Percentiles rank a stretch among this genome's conserved stretches.
These are phyloP conservation scores for Grigorovia transvaalensis DNA, from an alignment of 805 yeast genomes.

Conservation along the genomic window DNA sequence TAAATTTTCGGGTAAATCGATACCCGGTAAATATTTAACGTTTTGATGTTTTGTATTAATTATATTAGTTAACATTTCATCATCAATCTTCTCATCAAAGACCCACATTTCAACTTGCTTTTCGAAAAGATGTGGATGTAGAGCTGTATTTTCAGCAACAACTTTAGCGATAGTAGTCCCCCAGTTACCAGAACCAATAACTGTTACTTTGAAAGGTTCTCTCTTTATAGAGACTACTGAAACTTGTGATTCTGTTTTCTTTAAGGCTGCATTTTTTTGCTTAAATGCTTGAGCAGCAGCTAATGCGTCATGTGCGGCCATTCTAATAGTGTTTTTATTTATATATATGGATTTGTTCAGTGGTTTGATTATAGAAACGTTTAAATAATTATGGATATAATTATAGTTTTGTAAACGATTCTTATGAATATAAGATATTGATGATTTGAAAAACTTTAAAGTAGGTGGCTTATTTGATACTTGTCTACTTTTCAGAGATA, in stretches of 20 bases:
- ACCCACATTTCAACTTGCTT: slow-evolving; percentile 92
- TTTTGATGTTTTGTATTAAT: slow-evolving; percentile 87
- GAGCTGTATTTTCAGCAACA: slow-evolving; percentile 74
- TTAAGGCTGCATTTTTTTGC: background rate
- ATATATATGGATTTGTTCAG: background rate
- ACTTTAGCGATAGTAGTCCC: slow-evolving; percentile 96
- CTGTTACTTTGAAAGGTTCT: slow-evolving; percentile 48
- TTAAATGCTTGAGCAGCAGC: background rate
- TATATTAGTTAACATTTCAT: slow-evolving; percentile 74
- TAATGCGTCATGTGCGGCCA: background rate
- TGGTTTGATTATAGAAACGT: background rate
- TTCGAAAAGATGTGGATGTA: slow-evolving; percentile 62
- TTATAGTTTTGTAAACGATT: background rate
- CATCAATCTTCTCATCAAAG: slow-evolving; percentile 71
- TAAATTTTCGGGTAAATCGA: slow-evolving; percentile 75
- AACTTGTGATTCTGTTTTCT: slow-evolving; percentile 4
- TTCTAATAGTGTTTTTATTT: background rate
- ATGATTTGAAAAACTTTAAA: background rate
- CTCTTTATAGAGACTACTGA: slow-evolving; percentile 5
- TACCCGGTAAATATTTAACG: slow-evolving; percentile 82
- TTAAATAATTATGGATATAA: background rate
- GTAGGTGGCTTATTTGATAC: too few species aligned
- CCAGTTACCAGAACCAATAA: slow-evolving; percentile 96
- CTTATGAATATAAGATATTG: background rate
- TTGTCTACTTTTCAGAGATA: background rate